Conservation (phyloP, 306 rosid genomes). For the Rubus idaeus region DNA sequence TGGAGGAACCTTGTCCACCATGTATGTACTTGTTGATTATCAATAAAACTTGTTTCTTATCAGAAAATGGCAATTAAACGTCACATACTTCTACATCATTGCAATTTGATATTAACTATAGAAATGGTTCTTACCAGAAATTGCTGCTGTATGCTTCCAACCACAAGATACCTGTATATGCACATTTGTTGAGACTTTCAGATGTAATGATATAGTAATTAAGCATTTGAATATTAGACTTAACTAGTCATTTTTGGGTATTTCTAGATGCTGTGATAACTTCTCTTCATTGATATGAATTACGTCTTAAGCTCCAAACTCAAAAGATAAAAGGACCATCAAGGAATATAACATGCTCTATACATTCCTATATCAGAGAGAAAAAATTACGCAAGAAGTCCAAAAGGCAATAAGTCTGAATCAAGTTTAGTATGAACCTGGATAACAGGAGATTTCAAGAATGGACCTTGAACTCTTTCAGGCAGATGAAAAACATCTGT, state of each 20-base stretch:
- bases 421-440: slow-evolving; percentile 48
- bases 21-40: background rate
- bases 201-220: background rate
- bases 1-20: background rate
- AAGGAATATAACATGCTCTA: background rate
- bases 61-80: background rate
- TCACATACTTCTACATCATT: background rate
- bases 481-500: slow-evolving; percentile 66
- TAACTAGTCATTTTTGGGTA: background rate
- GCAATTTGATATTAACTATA: background rate
- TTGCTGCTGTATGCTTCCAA: slow-evolving; percentile 96
- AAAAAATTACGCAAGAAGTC: background rate
- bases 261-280: background rate
- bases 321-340: background rate
- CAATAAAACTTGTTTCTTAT: background rate
- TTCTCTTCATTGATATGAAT: background rate
- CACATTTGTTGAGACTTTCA: slow-evolving; percentile 16
- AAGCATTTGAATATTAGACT: slow-evolving; percentile 8
- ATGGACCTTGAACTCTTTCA: slow-evolving; percentile 83
- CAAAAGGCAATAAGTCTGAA: background rate
- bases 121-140: slow-evolving; percentile 54
- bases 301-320: slow-evolving; percentile 7
- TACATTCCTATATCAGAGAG: slow-evolving; percentile 5
- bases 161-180: slow-evolving; percentile 80
- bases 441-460: slow-evolving; percentile 57